Evolutionary conservation across 2,329 filamentous ascomycete species (phyloP), one percentile per base, ranked within the genome.

Genomic region (Penicillium glabrum): DNA sequence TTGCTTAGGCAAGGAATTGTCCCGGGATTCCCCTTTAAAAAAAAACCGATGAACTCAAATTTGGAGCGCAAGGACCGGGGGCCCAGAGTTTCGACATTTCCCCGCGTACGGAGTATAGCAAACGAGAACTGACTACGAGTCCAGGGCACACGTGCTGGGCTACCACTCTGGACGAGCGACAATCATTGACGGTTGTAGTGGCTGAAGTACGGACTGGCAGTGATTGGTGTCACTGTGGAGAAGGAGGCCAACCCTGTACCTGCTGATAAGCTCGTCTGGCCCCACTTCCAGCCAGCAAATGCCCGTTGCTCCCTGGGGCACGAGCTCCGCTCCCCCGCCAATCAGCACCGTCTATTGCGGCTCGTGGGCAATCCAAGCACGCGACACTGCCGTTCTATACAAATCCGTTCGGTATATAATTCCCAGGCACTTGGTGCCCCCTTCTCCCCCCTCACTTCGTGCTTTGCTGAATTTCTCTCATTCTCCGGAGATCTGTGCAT

Each of bases 291-390:
- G 53, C 54, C 62, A 66, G 64, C 70, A 61, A 66, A 66, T 66
- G 54, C 60, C 65, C 69, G 62, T 69, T 64, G 64, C 52, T 60
- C 55, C 54, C 57, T 66, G 59, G 54, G 51, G 59, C 63, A 64
- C 61, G 60, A 59, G 57, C 54, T 55, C 39, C 49, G 29, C 54
- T 35, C 19, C 45, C 21, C 45, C 43, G 52, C 71, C 71, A 71
- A 73, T 73, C 61, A 69, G 24, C 37, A 29, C 23, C 26, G 48
- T 7, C 51, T 9, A 44, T 60, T 60, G 47, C 46, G 51, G 58
- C 70, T 68, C 70, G 71, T 74, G 71, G 66, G 65, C 66, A 29
- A 27, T 51, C 19, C 56, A 69, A 72, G 71, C 71, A 73, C 71
- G 71, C 71, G 71, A 73, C 71, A 73, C 69, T 62, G 29, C 19